phyloP scores from a whole-genome alignment of 2,329 filamentous ascomycete genomes.

The Alternaria angustiovoidea region DNA sequence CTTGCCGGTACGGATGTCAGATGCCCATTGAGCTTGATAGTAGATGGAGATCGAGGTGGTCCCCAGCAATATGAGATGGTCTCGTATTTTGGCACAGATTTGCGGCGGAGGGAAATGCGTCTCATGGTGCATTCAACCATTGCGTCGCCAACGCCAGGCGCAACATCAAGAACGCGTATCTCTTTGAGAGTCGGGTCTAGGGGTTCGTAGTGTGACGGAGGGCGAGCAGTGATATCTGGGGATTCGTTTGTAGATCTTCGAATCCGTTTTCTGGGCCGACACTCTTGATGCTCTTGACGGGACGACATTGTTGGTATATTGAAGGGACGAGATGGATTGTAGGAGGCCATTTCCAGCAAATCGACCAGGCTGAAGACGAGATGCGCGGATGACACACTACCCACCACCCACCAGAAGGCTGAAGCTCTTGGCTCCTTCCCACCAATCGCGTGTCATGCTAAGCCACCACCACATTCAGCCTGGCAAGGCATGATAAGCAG shows the following conservation, averaged over 20 bases:
- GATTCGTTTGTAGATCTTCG: too few relatives aligned
- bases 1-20: neutral
- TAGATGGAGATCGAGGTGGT: accelerated
- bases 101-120: too few relatives aligned
- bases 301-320: too few relatives aligned
- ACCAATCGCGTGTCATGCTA: neutral
- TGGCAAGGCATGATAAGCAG: neutral
- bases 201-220: too few relatives aligned
- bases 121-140: too few relatives aligned
- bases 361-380: neutral
- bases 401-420: accelerated
- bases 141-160: too few relatives aligned
- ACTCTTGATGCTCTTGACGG: too few relatives aligned
- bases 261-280: too few relatives aligned
- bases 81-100: too few relatives aligned
- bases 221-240: too few relatives aligned
- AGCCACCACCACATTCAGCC: neutral
- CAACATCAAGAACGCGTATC: neutral
- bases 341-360: too few relatives aligned
- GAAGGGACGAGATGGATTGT: too few relatives aligned
- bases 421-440: neutral
- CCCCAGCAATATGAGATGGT: neutral
- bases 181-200: neutral
- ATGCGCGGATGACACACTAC: neutral
- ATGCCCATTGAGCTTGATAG: neutral